Base-by-base conservation (phyloP, 2,329 filamentous ascomycete genomes). In the Simplicillium sp. region DNA sequence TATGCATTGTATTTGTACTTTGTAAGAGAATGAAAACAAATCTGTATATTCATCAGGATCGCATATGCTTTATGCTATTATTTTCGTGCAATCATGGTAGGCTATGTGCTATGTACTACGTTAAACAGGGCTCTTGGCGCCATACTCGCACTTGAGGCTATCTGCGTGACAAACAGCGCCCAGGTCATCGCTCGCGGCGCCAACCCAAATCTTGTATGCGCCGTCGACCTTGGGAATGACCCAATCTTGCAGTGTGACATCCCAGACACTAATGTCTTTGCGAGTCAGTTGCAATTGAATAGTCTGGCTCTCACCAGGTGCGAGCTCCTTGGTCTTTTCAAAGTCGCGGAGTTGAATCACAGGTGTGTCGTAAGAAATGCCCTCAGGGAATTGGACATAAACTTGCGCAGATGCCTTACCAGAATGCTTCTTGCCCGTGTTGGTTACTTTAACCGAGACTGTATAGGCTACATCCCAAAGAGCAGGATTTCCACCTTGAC, bases 191-290 rank as follows among this genome's bases (percentile, higher is more conserved):
- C 61, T 65, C 1, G 64, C 57, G 13, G 51, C 52, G 1, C 64
- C 64, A 20, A 67, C 35, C 64, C 62, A 67, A 7, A 66, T 47
- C 41, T 52, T 60, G 34, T 65, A 67, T 15, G 43, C 48, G 2
- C 62, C 63, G 28, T 60, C 52, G 2, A 60, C 52, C 1, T 46
- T 51, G 5, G 64, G 64, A 8, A 71, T 56, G 2, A 77, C 69
- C 84, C 84, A 88, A 48, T 87, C 85, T 62, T 86, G 82, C 33
- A 63, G 55, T 6, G 64, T 58, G 0, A 77, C 71, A 54, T 84
- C 81, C 84, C 84, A 87, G 36, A 84, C 81, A 48, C 82, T 86
- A 41, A 87, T 42, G 54, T 87, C 84, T 50, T 81, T 75, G 42
- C 84, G 71, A 7, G 73, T 84, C 42, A 87, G 50, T 1, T 65